Evolutionary conservation across 2,329 filamentous ascomycete species (phyloP).

Genomic region (Clonostachys solani): DNA sequence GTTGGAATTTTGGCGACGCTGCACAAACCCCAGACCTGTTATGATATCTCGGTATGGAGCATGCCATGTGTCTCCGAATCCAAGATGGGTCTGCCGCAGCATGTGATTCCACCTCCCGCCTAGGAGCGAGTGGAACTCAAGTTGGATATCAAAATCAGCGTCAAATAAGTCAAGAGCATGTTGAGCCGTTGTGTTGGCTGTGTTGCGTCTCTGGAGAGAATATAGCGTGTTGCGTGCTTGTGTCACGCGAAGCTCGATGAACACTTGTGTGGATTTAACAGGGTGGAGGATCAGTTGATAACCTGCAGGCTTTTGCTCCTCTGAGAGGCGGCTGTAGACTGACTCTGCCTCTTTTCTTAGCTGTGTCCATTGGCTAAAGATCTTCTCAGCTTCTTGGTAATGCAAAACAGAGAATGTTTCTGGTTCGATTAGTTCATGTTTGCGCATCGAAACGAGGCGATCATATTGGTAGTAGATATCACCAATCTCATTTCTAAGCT

Average conservation of each 20-base stretch:
- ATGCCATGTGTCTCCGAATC: conserved; percentile 50
- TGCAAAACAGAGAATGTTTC: conserved; percentile 53
- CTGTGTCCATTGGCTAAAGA: conserved; percentile 47
- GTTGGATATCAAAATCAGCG: conserved; percentile 41
- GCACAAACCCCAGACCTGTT: conserved; percentile 47
- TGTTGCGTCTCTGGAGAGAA: conserved; percentile 50
- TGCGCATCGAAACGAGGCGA: conserved; percentile 41
- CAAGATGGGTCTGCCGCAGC: conserved; percentile 40
- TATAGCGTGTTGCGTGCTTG: conserved; percentile 47
- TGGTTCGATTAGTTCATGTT: conserved; percentile 55
- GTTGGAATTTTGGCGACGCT: conserved; percentile 40
- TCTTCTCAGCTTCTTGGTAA: conserved; percentile 53
- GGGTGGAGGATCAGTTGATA: conserved; percentile 61
- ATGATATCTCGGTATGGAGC: conserved; percentile 53
- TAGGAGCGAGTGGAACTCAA: conserved; percentile 44
- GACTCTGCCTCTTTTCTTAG: conserved; percentile 37
- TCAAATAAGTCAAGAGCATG: conserved; percentile 43
- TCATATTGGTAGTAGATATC: conserved; percentile 49
- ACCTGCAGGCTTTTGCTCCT: conserved; percentile 43
- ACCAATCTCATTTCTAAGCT: conserved; percentile 39
- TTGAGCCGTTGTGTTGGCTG: conserved; percentile 43
- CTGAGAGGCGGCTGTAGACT: conserved; percentile 36
- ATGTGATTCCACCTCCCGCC: conserved; percentile 54
- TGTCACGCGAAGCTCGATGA: conserved; percentile 41
- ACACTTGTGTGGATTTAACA: conserved; percentile 50